A percentile compares a stretch with the other conserved stretches of the same genome.
These are phyloP conservation scores for Senna tora DNA, from an alignment of 306 rosid genomes.

Conservation along the genomic window DNA sequence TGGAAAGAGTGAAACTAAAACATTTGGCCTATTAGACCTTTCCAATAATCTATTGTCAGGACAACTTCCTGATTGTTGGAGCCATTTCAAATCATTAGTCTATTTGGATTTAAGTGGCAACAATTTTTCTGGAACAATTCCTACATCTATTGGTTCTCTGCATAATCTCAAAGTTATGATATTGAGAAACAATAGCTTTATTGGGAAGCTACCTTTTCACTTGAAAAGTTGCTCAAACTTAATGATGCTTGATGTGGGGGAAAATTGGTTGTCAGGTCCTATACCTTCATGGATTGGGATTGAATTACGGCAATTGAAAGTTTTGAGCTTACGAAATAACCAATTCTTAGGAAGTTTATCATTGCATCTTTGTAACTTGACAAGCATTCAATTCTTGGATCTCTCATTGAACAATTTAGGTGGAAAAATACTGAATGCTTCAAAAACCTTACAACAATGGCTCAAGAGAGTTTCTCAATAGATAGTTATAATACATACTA, in stretches of 20 bases:
- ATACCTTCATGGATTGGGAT: slow-evolving; percentile 41
- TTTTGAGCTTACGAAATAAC: slow-evolving; percentile 28
- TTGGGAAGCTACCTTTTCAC: background rate
- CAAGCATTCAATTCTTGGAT: slow-evolving; percentile 23
- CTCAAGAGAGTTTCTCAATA: slow-evolving; percentile 13
- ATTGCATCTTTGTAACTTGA: slow-evolving; percentile 14
- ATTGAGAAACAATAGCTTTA: slow-evolving; percentile 27
- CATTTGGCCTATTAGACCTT: background rate
- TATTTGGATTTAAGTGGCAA: slow-evolving; percentile 38
- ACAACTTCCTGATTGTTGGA: slow-evolving; percentile 35
- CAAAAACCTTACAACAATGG: slow-evolving; percentile 31
- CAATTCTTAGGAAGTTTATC: slow-evolving; percentile 23
- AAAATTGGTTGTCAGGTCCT: slow-evolving; percentile 23
- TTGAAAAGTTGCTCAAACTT: slow-evolving; percentile 31
- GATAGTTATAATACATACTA: too few species aligned
- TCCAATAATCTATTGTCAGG: slow-evolving; percentile 9
- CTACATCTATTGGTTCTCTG: slow-evolving; percentile 17
- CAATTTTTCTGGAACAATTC: slow-evolving; percentile 23
- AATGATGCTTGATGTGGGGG: slow-evolving; percentile 13
- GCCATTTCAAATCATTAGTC: slow-evolving; percentile 7
- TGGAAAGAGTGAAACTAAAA: background rate
- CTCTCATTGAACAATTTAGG: slow-evolving; percentile 26
- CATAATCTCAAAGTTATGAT: slow-evolving; percentile 6
- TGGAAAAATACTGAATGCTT: slow-evolving; percentile 26
- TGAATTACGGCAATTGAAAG: background rate